Conservation (phyloP, 2,329 filamentous ascomycete species). For the Cytospora paraplurivora region DNA sequence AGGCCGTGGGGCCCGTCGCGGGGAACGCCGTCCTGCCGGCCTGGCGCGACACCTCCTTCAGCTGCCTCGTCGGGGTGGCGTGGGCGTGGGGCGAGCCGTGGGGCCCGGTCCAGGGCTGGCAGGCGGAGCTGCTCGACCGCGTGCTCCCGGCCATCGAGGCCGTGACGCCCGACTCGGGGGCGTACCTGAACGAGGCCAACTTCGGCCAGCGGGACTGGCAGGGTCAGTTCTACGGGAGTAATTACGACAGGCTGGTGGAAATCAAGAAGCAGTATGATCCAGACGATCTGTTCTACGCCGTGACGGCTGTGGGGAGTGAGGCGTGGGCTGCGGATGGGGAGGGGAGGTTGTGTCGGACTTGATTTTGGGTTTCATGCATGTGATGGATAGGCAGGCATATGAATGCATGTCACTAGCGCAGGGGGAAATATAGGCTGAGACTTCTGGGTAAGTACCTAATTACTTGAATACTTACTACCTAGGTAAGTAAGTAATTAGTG, state of each 20-base stretch:
- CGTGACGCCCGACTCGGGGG: slow-evolving; percentile 35
- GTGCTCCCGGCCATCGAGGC: slow-evolving; percentile 34
- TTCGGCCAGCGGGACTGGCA: slow-evolving; percentile 37
- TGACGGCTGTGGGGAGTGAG: slow-evolving; percentile 43
- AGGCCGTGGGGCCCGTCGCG: slow-evolving; percentile 38
- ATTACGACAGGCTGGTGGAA: slow-evolving; percentile 35
- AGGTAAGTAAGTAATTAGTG: too few relatives aligned
- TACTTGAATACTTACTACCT: too few relatives aligned
- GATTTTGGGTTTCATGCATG: too few relatives aligned
- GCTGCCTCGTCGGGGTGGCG: too few relatives aligned
- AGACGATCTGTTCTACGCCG: slow-evolving; percentile 41
- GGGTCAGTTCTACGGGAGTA: slow-evolving; percentile 38
- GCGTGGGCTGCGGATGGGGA: slow-evolving; percentile 34
- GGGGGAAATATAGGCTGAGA: too few relatives aligned
- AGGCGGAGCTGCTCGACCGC: slow-evolving; percentile 36
- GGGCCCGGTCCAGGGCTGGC: slow-evolving; percentile 34
- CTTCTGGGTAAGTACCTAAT: too few relatives aligned
- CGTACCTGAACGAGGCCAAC: slow-evolving; percentile 44
- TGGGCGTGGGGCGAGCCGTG: slow-evolving; percentile 34
- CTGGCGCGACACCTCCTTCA: slow-evolving; percentile 40
- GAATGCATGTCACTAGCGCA: too few relatives aligned
- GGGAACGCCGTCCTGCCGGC: slow-evolving; percentile 43
- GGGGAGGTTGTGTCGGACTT: too few relatives aligned
- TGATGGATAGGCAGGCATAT: too few relatives aligned
- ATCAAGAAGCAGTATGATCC: slow-evolving; percentile 46